Evolutionary conservation across 805 yeast species (phyloP).

Genomic region (Saturnispora bothae): DNA sequence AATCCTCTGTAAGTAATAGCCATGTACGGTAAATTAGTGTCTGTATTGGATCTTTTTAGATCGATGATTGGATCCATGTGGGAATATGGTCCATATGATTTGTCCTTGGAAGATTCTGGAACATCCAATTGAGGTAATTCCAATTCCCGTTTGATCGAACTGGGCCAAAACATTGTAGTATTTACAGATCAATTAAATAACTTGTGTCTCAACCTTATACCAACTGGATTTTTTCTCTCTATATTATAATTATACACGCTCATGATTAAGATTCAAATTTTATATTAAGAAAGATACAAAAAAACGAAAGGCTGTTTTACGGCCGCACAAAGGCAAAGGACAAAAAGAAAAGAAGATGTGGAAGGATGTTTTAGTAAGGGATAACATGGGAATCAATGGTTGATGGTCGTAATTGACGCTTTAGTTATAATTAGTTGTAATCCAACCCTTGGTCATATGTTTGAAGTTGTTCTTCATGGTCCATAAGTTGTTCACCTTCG

Average conservation of each 20-base stretch:
- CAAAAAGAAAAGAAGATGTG: background rate
- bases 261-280: background rate
- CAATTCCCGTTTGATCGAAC: slow-evolving; percentile 17
- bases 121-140: slow-evolving; percentile 21
- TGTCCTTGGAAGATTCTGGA: slow-evolving; percentile 10
- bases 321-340: background rate
- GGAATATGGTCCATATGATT: slow-evolving; percentile 17
- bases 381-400: slow-evolving; percentile 8
- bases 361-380: slow-evolving; percentile 2
- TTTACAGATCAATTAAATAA: too few relatives aligned
- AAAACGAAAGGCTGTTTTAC: background rate
- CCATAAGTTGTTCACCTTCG: slow-evolving; percentile 69
- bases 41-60: background rate
- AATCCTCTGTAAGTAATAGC: slow-evolving; percentile 29
- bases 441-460: too few relatives aligned
- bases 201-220: too few relatives aligned
- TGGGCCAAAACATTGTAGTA: slow-evolving; percentile 30
- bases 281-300: slow-evolving; percentile 6
- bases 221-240: background rate
- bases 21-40: slow-evolving; percentile 20
- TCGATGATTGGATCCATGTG: slow-evolving; percentile 19
- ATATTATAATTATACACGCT: background rate
- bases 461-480: slow-evolving; percentile 30
- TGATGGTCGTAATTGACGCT: too few relatives aligned
- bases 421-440: too few relatives aligned